Base-by-base conservation (phyloP, 164 flowering plant species). In the Vitis labrusca region DNA sequence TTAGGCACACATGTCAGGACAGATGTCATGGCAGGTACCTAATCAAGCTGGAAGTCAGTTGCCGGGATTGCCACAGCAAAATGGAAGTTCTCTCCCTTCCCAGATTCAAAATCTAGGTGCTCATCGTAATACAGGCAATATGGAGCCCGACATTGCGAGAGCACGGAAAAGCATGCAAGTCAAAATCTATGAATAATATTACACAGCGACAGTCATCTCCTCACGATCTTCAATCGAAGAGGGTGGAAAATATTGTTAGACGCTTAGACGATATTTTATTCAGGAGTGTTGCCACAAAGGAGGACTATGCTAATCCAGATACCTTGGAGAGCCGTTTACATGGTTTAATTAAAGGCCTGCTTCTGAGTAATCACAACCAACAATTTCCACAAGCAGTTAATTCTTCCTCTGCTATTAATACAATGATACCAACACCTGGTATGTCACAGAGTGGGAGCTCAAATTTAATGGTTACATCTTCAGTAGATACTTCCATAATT, bases 401-500 rank as follows among this genome's bases (percentile, higher is more conserved):
- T 78, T 76, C 93, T 73, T 84, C 95, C 53, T 77, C 95, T 68
- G 60, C 94, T 8, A 62, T 87, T 76, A 84, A 93, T 64, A 87
- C 97, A 9, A 96, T 96, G 99, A 90, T 96, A 71, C 98, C 99
- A 54, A 96, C 98, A 12, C 99, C 99, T 75, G 99, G 98, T 61
- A 83, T 96, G 82, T 74, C 86, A 54, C 93, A 84, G 17, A 69
- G 75, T 69, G 87, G 90, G 53, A 86, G 75, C 78, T 72, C 94
- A 59, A 85, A 73, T 67, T 44, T 85, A 62, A 76, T 76, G 78
- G 81, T 65, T 17, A n/a, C 89, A 64, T 79, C 97, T 50, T 79
- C 93, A 59, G 72, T 76, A 49, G 89, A 86, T 77, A 75, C 81
- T 64, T 77, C 88, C 8, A 63, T 87, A 78, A 75, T 77, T 68